Base-by-base conservation (phyloP, 257 asterid species). In the Lavandula angustifolia region DNA sequence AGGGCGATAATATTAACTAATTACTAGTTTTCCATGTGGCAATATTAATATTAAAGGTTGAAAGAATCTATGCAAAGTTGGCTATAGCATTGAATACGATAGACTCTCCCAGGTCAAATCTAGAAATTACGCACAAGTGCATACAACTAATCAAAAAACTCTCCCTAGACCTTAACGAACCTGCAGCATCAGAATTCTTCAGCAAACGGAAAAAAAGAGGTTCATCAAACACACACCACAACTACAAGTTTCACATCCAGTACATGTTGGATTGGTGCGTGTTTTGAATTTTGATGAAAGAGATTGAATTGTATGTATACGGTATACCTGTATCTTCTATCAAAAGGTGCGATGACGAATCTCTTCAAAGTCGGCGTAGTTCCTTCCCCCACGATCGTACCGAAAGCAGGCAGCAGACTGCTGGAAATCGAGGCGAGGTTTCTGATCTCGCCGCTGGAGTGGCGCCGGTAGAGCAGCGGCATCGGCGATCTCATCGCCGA, bases 361-460 rank as follows among this genome's bases (percentile, higher is more conserved):
- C 58, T 77, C 14, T 67, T 65, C 68, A 83, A 71, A n/a, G 54
- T 67, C 3, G 72, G 29, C 32, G 81, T 22, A 22, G 1, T 60
- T 43, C 87, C 84, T 67, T 91, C 95, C 43, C 84, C 92, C 34
- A 86, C 76, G 27, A 80, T 78, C 41, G 87, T 88, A 54, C 98
- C 96, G 56, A 91, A 91, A 70, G 96, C 95, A 50, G 96, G 95
- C 84, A 91, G 66, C 51, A 91, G 76, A 64, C 96, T 91, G 83
- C 96, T 88, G n/a, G 98, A 88, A 63, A 91, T 83, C 2, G 98
- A 88, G 4, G 94, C 82, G 13, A 85, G 66, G 78, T 90, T 87
- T 60, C 71, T 81, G 6, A 78, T 62, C 40, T 87, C 82, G 6
- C 76, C 79, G 71, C 79, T 76, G 0, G 95, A 79, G 18, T 79